Percentiles rank a stretch among this genome's conserved stretches.
Evolutionary conservation across 1,284 basidiomycete species (phyloP).

Genomic region (Rhizoctonia solani): DNA sequence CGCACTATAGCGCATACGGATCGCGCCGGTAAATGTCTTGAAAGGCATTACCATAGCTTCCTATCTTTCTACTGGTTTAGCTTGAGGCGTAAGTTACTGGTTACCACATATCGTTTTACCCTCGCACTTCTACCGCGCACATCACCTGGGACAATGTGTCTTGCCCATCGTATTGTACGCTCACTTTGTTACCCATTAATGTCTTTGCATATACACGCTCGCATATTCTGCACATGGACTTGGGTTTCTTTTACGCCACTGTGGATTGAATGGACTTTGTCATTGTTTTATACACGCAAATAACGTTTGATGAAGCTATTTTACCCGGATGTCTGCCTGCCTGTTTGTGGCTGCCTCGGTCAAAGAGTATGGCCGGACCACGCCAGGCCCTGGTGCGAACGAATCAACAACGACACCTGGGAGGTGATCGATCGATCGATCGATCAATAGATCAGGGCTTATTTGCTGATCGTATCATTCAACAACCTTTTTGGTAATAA

Average conservation of each 20-base stretch:
- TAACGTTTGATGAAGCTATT: too few species aligned
- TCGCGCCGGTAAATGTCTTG: slow-evolving; percentile 8
- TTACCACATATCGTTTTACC: background rate
- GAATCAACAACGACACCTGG: too few species aligned
- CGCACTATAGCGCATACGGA: slow-evolving; percentile 7
- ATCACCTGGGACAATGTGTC: slow-evolving; percentile 30
- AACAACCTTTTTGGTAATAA: background rate
- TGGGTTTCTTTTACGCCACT: background rate
- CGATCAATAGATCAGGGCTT: background rate
- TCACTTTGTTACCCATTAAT: background rate
- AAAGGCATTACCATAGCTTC: background rate
- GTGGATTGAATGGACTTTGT: too few species aligned
- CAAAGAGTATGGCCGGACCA: too few species aligned
- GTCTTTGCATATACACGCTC: background rate
- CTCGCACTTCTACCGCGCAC: background rate
- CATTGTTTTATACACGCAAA: too few species aligned
- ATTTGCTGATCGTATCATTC: background rate
- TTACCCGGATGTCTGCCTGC: too few species aligned
- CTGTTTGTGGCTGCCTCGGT: too few species aligned
- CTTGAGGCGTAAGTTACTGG: background rate
- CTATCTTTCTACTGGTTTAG: background rate
- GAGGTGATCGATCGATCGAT: too few species aligned
- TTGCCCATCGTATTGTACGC: slow-evolving; percentile 31
- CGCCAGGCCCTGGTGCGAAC: too few species aligned
- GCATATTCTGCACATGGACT: background rate